These are phyloP conservation scores for Termitomyces eurrhizus DNA, from an alignment of 768 basidiomycete genomes.

Conservation along the genomic window DNA sequence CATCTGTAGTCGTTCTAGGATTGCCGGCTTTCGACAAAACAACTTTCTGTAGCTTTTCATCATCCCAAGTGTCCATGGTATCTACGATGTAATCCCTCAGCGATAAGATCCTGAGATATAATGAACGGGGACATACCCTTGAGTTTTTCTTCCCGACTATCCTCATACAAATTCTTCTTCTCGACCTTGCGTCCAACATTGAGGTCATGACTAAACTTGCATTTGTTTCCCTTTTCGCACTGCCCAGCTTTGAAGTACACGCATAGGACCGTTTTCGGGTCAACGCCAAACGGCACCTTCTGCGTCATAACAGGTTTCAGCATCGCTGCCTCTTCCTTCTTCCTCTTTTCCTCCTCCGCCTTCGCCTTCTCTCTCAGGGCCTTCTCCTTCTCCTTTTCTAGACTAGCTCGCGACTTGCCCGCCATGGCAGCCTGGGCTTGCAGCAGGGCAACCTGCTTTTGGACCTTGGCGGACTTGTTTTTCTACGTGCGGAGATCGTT, in stretches of 20 bases:
- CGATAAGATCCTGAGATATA: not conserved
- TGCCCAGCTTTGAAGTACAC: constrained; percentile 87
- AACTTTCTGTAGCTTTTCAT: constrained; percentile 87
- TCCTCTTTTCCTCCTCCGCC: constrained; percentile 75
- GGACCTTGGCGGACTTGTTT: constrained; percentile 93
- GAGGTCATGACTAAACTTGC: constrained; percentile 95
- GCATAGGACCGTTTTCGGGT: constrained; percentile 94
- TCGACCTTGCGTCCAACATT: constrained; percentile 88
- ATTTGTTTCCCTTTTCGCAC: constrained; percentile 93
- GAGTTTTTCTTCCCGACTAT: constrained; percentile 77
- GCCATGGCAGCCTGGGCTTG: constrained; percentile 69
- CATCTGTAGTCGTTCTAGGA: constrained; percentile 89
- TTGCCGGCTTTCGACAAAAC: constrained; percentile 87
- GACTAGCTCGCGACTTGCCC: constrained; percentile 75
- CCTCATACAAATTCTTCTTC: constrained; percentile 94
- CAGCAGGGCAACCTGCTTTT: constrained; percentile 77
- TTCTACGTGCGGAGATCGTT: constrained; percentile 47
- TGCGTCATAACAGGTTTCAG: constrained; percentile 77
- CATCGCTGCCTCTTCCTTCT: constrained; percentile 81
- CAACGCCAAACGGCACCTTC: constrained; percentile 92
- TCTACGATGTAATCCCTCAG: constrained; percentile 41
- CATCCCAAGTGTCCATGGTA: constrained; percentile 98
- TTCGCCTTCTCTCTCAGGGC: constrained; percentile 72
- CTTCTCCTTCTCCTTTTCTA: constrained; percentile 88
- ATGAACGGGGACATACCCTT: constrained; percentile 42